Base-by-base conservation (phyloP, 23 red algal species). In the Porphyridium purpureum region DNA sequence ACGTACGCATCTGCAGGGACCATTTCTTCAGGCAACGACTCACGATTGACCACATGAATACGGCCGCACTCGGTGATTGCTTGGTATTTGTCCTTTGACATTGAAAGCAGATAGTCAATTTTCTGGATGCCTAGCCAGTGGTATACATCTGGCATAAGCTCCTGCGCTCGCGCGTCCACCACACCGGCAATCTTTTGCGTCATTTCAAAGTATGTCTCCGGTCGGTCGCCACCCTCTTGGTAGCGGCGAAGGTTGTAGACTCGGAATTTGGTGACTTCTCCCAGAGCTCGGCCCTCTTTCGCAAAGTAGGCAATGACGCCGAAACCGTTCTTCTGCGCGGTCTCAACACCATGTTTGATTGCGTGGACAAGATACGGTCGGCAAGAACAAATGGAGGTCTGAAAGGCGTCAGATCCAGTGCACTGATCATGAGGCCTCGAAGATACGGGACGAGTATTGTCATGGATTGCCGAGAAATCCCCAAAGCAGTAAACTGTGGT, bases 181-280 rank as follows among this genome's bases (percentile, higher is more conserved):
- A 44, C 11, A 44, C 38, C 38, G 38, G 38, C 38, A 44, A 44
- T 44, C 38, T 44, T 44, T 17, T 44, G 11, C 38, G 38, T 44
- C 38, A 44, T 44, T 17, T 44, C 17, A 17, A 44, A 44, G 38
- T 44, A 44, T 17, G 17, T 44, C 11, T 44, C 38, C 17, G 38
- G 38, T 11, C 38, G 38, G 38, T 44, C 38, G 17, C 38, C 38
- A 44, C 38, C 38, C 17, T 44, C 38, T 44, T 44, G 38, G 17
- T 44, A 44, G 11, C 38, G 38, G 17, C 38, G 38, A 44, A 44
- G 38, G 38, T 44, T 44, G 38, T 44, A 44, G 11, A 44, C 38
- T 17, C 38, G 11, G 38, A 44, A 44, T 17, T 44, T 44, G 11
- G 38, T 44, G 17, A 44, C 38, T 17, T 44, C 38, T 44, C 38